Base-by-base conservation (phyloP, 2,329 filamentous ascomycete species). In the Pyrenophora seminiperda region DNA sequence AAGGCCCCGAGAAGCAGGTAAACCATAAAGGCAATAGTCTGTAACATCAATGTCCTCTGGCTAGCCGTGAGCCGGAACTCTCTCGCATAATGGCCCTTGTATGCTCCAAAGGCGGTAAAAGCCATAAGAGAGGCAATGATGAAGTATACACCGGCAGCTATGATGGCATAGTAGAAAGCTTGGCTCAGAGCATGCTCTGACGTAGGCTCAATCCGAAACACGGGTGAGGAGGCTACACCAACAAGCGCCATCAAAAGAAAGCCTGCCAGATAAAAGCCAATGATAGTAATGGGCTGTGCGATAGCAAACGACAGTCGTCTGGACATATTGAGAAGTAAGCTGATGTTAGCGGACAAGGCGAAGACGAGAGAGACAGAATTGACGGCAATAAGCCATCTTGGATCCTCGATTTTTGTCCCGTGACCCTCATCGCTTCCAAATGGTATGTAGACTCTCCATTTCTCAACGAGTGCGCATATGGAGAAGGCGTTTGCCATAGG, bases 291-390 rank as follows among this genome's bases (percentile, higher is more conserved):
- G 1, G 83, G 80, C 59, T 85, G 83, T 1, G 82, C 81, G 19
- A 83, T 72, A 4, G 73, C 71, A 62, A 85, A 85, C 0, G 74
- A 71, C 7, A 85, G 61, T 10, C 81, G 75, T 18, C 77, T 75
- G 2, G 81, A 79, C 83, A 86, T 85, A 65, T 84, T 85, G 18
- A 85, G 73, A 1, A 85, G 74, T 5, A 86, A 68, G 2, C 78
- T 73, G 11, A 79, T 59, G 50, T 86, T 86, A 7, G 81, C 80
- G 4, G 77, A 63, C 7, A 86, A 63, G 0, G 83, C 83, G 45
- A 77, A 78, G 13, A 73, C 72, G 3, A 86, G 74, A 2, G 82
- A 84, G 20, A 84, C 61, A 2, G 77, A 79, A 57, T 85, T 86
- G 46, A 85, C 68, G 2, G 76, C 79, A 24, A 81, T 70, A 3